Evolutionary conservation across 2,329 filamentous ascomycete species (phyloP).

Genomic region (Acrocalymma vagum): DNA sequence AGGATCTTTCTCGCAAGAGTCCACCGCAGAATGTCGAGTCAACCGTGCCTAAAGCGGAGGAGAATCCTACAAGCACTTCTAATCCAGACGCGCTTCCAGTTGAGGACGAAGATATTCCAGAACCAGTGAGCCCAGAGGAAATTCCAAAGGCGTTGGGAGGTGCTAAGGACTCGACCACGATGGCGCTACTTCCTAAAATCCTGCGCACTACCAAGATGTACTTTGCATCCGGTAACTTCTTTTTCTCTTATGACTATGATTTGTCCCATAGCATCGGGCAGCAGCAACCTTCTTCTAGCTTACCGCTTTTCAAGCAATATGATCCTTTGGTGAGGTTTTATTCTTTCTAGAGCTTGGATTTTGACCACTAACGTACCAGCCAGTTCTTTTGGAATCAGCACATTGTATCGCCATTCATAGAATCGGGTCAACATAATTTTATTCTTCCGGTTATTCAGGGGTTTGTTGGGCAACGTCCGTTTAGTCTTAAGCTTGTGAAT

Average conservation of each 20-base stretch:
- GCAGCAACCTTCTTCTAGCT: slow-evolving; percentile 52
- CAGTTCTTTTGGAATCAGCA: slow-evolving; percentile 91
- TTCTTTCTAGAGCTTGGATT: background rate
- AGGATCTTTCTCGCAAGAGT: slow-evolving; percentile 51
- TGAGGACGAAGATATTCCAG: slow-evolving; percentile 25
- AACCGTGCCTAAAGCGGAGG: slow-evolving; percentile 32
- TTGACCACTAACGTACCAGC: slow-evolving; percentile 6
- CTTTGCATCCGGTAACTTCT: slow-evolving; percentile 85
- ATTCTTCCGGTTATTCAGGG: slow-evolving; percentile 89
- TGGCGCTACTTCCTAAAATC: slow-evolving; percentile 77
- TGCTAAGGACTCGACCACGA: slow-evolving; percentile 40
- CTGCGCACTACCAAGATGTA: slow-evolving; percentile 84
- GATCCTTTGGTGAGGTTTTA: slow-evolving; percentile 68
- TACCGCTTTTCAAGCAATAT: slow-evolving; percentile 75
- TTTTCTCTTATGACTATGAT: slow-evolving; percentile 94
- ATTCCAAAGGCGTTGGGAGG: slow-evolving; percentile 45
- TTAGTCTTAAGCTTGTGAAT: slow-evolving; percentile 70
- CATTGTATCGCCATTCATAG: slow-evolving; percentile 76
- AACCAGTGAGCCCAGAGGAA: slow-evolving; percentile 38
- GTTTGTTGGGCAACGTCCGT: slow-evolving; percentile 87
- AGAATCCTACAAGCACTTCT: slow-evolving; percentile 19
- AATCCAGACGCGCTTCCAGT: slow-evolving; percentile 30
- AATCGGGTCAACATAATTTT: slow-evolving; percentile 74
- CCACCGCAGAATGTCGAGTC: slow-evolving; percentile 43
- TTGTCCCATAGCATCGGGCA: slow-evolving; percentile 73